Conservation (phyloP, 2,329 filamentous ascomycete genomes). For the Pseudopyrenochaeta lycopersici region DNA sequence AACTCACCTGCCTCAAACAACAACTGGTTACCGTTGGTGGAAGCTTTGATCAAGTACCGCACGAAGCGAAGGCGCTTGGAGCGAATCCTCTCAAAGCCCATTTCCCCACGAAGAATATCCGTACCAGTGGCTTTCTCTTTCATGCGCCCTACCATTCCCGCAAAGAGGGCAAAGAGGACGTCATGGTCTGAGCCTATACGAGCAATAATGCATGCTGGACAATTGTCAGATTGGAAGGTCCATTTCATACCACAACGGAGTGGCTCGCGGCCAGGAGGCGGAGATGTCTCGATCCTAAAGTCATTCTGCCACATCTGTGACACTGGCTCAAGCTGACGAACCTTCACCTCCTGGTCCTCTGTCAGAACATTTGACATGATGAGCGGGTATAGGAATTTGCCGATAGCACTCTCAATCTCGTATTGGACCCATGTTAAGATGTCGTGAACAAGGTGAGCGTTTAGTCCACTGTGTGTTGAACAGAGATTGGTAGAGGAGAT, state of each 20-base stretch:
- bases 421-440: constrained; percentile 33
- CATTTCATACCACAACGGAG: constrained; percentile 26
- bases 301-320: constrained; percentile 33
- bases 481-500: constrained; percentile 28
- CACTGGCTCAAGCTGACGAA: constrained; percentile 41
- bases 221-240: constrained; percentile 30
- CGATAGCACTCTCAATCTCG: constrained; percentile 34
- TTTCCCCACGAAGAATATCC: constrained; percentile 6
- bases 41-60: constrained; percentile 32
- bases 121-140: constrained; percentile 1
- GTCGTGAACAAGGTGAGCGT: constrained; percentile 25
- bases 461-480: constrained; percentile 31
- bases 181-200: constrained; percentile 35
- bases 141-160: constrained; percentile 34
- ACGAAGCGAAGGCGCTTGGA: constrained; percentile 34
- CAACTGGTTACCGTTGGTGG: constrained; percentile 8
- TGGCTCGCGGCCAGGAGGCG: constrained; percentile 25
- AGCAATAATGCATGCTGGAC: constrained; percentile 41
- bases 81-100: constrained; percentile 15
- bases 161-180: constrained; percentile 35
- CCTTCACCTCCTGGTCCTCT: constrained; percentile 15
- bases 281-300: constrained; percentile 20
- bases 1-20: constrained; percentile 28
- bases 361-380: constrained; percentile 28
- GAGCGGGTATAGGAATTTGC: constrained; percentile 37